phyloP scores from a whole-genome alignment of 140 eudicot genomes.

The Oenanthe javanica region DNA sequence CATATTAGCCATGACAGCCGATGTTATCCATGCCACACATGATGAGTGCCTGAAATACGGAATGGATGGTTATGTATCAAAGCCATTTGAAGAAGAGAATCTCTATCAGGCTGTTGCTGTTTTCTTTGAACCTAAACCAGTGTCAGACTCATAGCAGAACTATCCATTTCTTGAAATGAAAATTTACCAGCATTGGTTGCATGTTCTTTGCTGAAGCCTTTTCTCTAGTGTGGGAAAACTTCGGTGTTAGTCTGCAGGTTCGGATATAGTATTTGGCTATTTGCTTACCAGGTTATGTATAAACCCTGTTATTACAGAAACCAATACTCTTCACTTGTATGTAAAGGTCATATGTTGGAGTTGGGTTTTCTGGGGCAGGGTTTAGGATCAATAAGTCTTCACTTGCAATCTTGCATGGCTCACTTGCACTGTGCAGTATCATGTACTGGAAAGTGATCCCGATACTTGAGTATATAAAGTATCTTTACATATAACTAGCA shows the following conservation, averaged over 20 bases:
- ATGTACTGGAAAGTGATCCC: not conserved
- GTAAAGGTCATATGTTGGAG: not conserved
- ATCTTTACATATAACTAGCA: not conserved
- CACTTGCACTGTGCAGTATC: not conserved
- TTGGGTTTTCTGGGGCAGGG: not conserved
- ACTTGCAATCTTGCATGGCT: not conserved
- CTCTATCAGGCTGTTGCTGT: constrained; percentile 73
- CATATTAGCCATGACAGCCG: constrained; percentile 87
- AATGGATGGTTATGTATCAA: constrained; percentile 87
- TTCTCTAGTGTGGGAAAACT: not conserved
- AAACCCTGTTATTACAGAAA: constrained; percentile 6
- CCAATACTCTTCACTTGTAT: not conserved
- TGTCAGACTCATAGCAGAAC: not conserved
- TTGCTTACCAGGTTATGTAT: not conserved
- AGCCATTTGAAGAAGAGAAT: constrained; percentile 73
- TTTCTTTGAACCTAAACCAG: constrained; percentile 59
- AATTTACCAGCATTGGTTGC: not conserved
- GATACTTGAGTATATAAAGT: not conserved
- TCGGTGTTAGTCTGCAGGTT: not conserved
- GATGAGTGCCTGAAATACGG: constrained; percentile 69
- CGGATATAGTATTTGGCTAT: constrained; percentile 1
- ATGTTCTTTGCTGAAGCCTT: not conserved
- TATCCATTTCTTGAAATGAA: not conserved
- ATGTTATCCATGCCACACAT: constrained; percentile 73
- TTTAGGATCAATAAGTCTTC: not conserved